Evolutionary conservation across 2,329 filamentous ascomycete species (phyloP).

Genomic region (Ophiocordyceps robertsii): DNA sequence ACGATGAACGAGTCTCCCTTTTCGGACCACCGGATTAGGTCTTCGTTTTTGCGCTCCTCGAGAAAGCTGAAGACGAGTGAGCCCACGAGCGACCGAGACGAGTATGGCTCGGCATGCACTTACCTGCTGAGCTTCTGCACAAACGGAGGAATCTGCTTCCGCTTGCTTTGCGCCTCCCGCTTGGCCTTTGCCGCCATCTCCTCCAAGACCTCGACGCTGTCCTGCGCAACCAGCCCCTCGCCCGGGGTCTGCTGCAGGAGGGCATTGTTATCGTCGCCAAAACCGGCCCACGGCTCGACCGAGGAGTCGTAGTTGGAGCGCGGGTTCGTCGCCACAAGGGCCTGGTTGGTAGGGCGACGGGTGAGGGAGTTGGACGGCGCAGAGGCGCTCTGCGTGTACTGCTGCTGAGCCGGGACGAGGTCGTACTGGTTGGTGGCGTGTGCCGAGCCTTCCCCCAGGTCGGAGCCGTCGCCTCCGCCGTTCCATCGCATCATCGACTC

Average conservation of each 20-base stretch:
- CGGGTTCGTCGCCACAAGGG: constrained; percentile 30
- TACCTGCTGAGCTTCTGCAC: constrained; percentile 97
- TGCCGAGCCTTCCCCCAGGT: constrained; percentile 21
- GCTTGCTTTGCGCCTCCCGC: constrained; percentile 74
- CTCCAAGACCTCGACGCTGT: constrained; percentile 69
- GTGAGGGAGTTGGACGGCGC: constrained; percentile 37
- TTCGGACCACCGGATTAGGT: constrained; percentile 93
- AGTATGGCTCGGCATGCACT: constrained; percentile 15
- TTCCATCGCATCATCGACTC: constrained; percentile 36
- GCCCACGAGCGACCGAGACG: background rate
- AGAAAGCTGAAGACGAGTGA: constrained; percentile 54
- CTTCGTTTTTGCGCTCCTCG: constrained; percentile 83
- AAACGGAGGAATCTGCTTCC: constrained; percentile 94
- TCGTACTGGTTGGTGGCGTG: constrained; percentile 22
- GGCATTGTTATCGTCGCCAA: constrained; percentile 24
- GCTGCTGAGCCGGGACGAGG: constrained; percentile 22
- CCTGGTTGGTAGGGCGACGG: constrained; percentile 35
- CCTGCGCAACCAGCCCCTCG: constrained; percentile 33
- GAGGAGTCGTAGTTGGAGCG: constrained; percentile 22
- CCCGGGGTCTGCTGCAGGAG: constrained; percentile 21
- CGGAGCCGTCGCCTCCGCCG: constrained; percentile 20
- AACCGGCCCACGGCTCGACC: constrained; percentile 26
- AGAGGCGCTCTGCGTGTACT: constrained; percentile 16
- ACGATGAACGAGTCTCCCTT: constrained; percentile 95
- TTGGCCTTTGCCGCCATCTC: constrained; percentile 70